Evolutionary conservation across 83 land plant genomes (phyloP).

Genomic region (Thuja plicata): DNA sequence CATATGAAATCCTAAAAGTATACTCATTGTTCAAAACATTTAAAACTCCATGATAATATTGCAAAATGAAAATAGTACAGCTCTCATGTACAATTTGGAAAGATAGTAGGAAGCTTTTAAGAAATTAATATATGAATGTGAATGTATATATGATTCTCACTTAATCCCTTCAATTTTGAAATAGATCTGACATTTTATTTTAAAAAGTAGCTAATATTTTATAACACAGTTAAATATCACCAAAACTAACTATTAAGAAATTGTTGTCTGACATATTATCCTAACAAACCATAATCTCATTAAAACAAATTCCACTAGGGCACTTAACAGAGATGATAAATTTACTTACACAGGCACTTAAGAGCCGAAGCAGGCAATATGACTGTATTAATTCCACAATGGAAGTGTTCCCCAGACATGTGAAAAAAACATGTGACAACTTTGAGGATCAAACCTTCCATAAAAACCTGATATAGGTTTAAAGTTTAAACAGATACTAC

Average conservation of each 20-base stretch:
- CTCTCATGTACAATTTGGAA: background rate
- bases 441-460: background rate
- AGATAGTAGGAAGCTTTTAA: background rate
- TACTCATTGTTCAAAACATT: background rate
- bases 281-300: background rate
- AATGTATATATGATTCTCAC: too few relatives aligned
- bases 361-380: slow-evolving; percentile 61
- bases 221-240: too few relatives aligned
- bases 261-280: background rate
- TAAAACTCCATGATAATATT: background rate
- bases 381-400: slow-evolving; percentile 21
- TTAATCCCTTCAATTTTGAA: background rate
- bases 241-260: background rate
- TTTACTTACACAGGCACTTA: slow-evolving; percentile 32
- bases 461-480: background rate
- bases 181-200: background rate
- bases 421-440: background rate
- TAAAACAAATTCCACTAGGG: background rate
- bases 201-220: background rate
- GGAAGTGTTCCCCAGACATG: background rate
- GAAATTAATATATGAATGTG: background rate
- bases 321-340: background rate
- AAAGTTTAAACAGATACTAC: background rate
- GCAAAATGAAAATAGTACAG: background rate
- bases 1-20: background rate